These are phyloP conservation scores for Cryptococcus sp. DNA, from an alignment of 1,284 basidiomycete genomes.

Conservation along the genomic window DNA sequence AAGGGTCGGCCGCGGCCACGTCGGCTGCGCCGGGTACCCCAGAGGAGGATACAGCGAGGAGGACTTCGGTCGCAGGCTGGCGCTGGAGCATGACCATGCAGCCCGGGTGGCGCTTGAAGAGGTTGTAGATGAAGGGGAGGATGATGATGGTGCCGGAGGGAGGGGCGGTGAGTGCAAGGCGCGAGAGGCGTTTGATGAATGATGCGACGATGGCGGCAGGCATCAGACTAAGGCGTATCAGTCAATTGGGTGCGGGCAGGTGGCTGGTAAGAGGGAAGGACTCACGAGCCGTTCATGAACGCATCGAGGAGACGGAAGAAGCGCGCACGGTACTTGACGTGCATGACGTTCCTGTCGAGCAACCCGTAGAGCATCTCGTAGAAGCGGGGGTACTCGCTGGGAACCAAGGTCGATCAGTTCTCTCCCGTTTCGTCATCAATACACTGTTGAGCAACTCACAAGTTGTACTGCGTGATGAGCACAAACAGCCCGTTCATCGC, in stretches of 20 bases:
- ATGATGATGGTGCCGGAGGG: conserved; percentile 87
- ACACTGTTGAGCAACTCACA: conserved; percentile 66
- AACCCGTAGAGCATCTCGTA: conserved; percentile 91
- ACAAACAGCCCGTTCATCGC: conserved; percentile 89
- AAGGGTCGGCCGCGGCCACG: conserved; percentile 61
- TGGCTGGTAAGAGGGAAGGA: conserved; percentile 18
- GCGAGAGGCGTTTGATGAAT: conserved; percentile 86
- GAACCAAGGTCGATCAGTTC: not conserved
- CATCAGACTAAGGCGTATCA: conserved; percentile 62
- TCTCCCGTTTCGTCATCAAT: not conserved
- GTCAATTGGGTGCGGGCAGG: not conserved
- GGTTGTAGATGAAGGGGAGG: conserved; percentile 91
- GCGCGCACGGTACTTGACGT: conserved; percentile 85
- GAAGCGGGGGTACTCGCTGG: conserved; percentile 90
- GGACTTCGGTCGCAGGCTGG: not conserved
- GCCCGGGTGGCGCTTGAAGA: conserved; percentile 85
- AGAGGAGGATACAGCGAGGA: conserved; percentile 4
- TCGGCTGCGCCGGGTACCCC: not conserved
- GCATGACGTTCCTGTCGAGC: conserved; percentile 79
- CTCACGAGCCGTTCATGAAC: conserved; percentile 85
- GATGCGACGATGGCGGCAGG: conserved; percentile 85
- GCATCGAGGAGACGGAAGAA: conserved; percentile 91
- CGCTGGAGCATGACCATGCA: conserved; percentile 92
- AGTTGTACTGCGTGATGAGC: conserved; percentile 87
- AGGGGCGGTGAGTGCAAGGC: conserved; percentile 77